Conservation (phyloP, 169 alveolate species). For the Miamiensis avidus region DNA sequence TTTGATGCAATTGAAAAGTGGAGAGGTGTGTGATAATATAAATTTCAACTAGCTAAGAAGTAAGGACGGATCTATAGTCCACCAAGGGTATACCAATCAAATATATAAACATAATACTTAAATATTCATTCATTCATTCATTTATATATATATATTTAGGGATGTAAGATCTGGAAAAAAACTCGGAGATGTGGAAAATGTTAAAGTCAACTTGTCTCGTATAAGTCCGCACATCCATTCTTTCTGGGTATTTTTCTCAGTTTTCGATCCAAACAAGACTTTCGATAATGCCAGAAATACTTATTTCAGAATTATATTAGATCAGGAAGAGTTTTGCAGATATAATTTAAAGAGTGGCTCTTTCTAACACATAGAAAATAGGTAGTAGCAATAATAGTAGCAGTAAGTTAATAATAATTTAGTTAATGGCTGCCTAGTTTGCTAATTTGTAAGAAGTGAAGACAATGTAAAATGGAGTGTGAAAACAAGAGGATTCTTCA, state of each 20-base stretch:
- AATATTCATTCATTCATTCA: too few relatives aligned
- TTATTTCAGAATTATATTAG: background rate
- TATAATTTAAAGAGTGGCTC: too few relatives aligned
- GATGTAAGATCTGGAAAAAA: too few relatives aligned
- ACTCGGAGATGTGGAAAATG: background rate
- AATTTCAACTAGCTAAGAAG: background rate
- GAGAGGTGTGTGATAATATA: background rate
- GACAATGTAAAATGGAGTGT: background rate
- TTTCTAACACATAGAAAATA: too few relatives aligned
- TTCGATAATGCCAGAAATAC: too few relatives aligned
- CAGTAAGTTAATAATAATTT: background rate
- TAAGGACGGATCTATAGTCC: background rate
- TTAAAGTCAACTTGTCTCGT: background rate
- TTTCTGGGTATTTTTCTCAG: background rate
- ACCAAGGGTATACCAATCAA: background rate
- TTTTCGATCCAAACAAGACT: background rate
- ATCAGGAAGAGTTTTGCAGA: background rate
- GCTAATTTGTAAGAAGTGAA: background rate
- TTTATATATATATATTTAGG: too few relatives aligned
- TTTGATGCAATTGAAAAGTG: background rate
- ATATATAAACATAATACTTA: too few relatives aligned
- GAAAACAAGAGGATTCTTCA: background rate
- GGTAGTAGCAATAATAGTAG: background rate
- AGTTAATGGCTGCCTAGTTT: background rate
- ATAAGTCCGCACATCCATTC: background rate